Evolutionary conservation across 441 rosid genomes (phyloP).

Genomic region (Syzygium malaccense): DNA sequence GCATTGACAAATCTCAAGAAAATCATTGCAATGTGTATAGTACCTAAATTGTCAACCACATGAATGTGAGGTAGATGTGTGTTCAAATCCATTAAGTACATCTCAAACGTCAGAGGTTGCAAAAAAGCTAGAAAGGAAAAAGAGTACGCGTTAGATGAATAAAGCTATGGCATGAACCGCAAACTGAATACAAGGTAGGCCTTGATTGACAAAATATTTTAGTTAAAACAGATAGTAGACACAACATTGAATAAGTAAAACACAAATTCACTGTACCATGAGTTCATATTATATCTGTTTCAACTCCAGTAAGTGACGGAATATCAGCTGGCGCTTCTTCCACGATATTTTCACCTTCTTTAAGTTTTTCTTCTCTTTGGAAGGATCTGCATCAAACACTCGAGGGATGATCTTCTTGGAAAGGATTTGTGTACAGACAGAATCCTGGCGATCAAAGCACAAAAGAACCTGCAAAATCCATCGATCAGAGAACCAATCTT

Average conservation of each 20-base stretch:
- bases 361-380: too few relatives aligned
- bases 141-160: not conserved
- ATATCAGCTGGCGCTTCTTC: too few relatives aligned
- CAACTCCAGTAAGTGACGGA: too few relatives aligned
- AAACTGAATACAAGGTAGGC: too few relatives aligned
- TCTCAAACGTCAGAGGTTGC: too few relatives aligned
- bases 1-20: conserved; percentile 88
- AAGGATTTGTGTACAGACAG: conserved; percentile 87
- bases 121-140: not conserved
- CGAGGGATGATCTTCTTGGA: conserved; percentile 45
- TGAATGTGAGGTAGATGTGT: too few relatives aligned
- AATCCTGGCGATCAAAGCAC: conserved; percentile 89
- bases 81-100: too few relatives aligned
- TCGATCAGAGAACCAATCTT: too few relatives aligned
- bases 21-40: conserved; percentile 70
- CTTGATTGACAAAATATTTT: not conserved
- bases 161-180: not conserved
- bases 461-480: too few relatives aligned
- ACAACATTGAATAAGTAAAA: not conserved
- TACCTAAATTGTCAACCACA: conserved; percentile 36
- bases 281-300: too few relatives aligned
- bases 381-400: too few relatives aligned
- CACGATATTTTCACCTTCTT: too few relatives aligned
- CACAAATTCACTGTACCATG: not conserved
- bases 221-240: not conserved